Conservation (phyloP, 805 yeast genomes). For the Kodamaea fukazawae region DNA sequence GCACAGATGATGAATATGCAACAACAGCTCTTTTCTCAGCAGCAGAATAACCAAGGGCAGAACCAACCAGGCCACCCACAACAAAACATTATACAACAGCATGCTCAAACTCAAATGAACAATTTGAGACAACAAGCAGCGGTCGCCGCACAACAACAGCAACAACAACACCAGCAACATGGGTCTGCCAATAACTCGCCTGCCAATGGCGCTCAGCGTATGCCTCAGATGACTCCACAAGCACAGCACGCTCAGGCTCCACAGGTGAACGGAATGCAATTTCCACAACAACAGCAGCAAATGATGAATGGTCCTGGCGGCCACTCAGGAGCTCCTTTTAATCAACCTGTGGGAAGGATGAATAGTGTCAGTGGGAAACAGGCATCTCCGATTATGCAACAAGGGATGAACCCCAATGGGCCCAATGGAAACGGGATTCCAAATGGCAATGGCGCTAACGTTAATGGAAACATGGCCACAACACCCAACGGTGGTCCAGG, state of each 20-base stretch:
- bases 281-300: conserved; percentile 9
- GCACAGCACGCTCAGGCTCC: conserved; percentile 14
- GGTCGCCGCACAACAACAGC: conserved; percentile 9
- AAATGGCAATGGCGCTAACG: conserved; percentile 2
- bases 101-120: conserved; percentile 51
- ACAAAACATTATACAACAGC: conserved; percentile 40
- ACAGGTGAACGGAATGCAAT: conserved; percentile 11
- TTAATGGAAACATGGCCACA: not conserved
- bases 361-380: conserved; percentile 14
- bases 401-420: too few relatives aligned
- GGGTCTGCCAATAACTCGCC: conserved; percentile 20
- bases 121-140: conserved; percentile 46
- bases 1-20: conserved; percentile 24
- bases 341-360: conserved; percentile 15
- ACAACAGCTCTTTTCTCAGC: conserved; percentile 30
- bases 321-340: conserved; percentile 8
- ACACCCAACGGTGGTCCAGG: conserved; percentile 1
- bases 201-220: conserved; percentile 13
- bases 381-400: conserved; percentile 4
- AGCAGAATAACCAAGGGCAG: conserved; percentile 12
- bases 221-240: conserved; percentile 16
- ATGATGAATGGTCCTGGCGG: conserved; percentile 6
- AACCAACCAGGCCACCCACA: conserved; percentile 12
- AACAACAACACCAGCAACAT: conserved; percentile 12
- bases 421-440: not conserved